Base-by-base conservation (phyloP, 148 eudicot species). In the Rhododendron mucronatum region DNA sequence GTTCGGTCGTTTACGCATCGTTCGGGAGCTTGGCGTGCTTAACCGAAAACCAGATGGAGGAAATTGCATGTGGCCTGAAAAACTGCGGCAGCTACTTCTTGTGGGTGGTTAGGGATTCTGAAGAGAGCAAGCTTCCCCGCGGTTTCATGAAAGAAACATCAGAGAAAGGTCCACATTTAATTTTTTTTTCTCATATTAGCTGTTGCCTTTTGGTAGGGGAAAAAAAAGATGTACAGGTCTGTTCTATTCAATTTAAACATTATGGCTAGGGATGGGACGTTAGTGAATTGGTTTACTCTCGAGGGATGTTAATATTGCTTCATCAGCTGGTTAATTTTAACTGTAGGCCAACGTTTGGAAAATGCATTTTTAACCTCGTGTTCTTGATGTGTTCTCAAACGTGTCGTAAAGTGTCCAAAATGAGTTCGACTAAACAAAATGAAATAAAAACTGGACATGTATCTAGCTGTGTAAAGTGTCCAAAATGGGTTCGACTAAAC, bases 1-100 rank as follows among this genome's bases (percentile, higher is more conserved):
- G 26, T 9, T 95, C 93, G 0, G 96, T 91, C 2, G 81, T 93
- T 14, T 95, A 93, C 82, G 87, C 90, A 1, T 88, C 95, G n/a
- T 93, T 95, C 63, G 96, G 98, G 8, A 93, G 95, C 83, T 18
- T 92, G 39, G 90, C 96, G 1, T 59, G 69, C 33, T 86, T 95
- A 30, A 82, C 44, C 0, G 18, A 83, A 35, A 88, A 89, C 23
- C 91, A 92, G 61, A 86, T 91, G 90, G 90, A 90, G 65, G 94
- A 95, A 87, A 37, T 92, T 23, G 93, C 93, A n/a, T 37, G 39
- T 18, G 96, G 91, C 20, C 85, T 23, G 26, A 55, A 15, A 82
- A 81, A 9, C 73, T 86, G 89, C 77, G 67, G 80, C 11, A 53
- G 55, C 84, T 26, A 88, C 82, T 94, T 92, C 88, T 84, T 94